Evolutionary conservation across 331 rosid species (phyloP), one percentile per base, ranked within the genome.

Genomic region (Pyrus hybrid): DNA sequence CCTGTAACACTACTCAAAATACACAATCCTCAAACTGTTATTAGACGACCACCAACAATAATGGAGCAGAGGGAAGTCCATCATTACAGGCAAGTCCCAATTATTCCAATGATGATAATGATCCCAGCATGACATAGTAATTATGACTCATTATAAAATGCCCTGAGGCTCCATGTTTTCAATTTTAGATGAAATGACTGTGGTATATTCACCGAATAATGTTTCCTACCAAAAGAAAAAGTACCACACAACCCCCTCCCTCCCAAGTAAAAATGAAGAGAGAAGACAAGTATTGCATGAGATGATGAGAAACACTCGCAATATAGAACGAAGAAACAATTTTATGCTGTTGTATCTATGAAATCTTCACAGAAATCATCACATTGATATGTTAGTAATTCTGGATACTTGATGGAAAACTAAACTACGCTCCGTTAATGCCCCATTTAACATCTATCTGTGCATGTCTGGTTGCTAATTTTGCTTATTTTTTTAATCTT

Each of bases 1-100:
- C 86, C 82, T 1, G 89, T 85, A 67, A 85, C 89, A 56, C 71
- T 85, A 26, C 81, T 85, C 41, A 82, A 80, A 67, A 70, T 85
- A 73, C 86, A 77, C 29, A 82, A 54, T 65, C 60, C 83, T 77
- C 83, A 61, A 69, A 72, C 80, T 76, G 45, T 71, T 67, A 67
- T 41, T 11, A 82, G 80, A 33, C 79, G 86, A 45, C 78, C 77
- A 47, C 73, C 81, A 57, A 25, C 76, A 64, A 63, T 76, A 51
- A 66, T 63, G 49, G 81, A 80, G 76, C 83, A 77, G 66, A 80
- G 79, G 74, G 89, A 77, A 61, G 64, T 35, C 49, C 32, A 33
- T 60, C 79, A 11, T 32, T 77, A 85, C 77, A 77, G 89, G 89
- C 77, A 73, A 74, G 85, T 80, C 71, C 75, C 77, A 70, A 43